Percentiles rank a stretch among this genome's conserved stretches.
These are phyloP conservation scores for Exsudoporus frostii DNA, from an alignment of 768 basidiomycete species.

Conservation along the genomic window DNA sequence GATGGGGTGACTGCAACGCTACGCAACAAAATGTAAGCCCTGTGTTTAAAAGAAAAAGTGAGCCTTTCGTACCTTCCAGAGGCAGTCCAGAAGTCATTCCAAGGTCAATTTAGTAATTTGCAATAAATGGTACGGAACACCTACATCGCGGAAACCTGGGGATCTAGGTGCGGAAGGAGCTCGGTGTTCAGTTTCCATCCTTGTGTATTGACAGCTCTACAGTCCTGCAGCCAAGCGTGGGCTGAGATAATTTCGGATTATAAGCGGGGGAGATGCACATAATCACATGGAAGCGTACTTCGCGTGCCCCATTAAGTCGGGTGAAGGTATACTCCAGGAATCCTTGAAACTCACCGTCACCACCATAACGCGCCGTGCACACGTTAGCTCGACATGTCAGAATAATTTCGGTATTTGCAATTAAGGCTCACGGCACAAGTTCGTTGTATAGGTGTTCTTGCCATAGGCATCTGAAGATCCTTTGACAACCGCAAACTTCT, in stretches of 20 bases:
- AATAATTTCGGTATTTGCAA: background rate
- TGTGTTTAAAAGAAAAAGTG: background rate
- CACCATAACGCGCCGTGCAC: conserved; percentile 47
- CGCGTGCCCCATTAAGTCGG: conserved; percentile 58
- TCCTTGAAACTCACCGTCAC: conserved; percentile 63
- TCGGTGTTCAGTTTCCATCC: background rate
- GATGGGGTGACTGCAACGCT: conserved; percentile 52
- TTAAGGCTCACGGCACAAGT: conserved; percentile 48
- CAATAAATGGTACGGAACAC: conserved; percentile 7
- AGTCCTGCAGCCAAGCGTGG: conserved; percentile 65
- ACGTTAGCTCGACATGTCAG: background rate
- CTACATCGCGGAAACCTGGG: conserved; percentile 60
- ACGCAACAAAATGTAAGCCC: conserved; percentile 2
- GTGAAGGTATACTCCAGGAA: conserved; percentile 59
- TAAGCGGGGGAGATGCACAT: background rate
- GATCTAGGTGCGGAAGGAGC: conserved; percentile 38
- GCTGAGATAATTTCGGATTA: conserved; percentile 33
- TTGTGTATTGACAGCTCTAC: conserved; percentile 34
- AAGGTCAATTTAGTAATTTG: background rate
- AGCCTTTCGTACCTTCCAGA: conserved; percentile 52
- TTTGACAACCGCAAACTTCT: conserved; percentile 54
- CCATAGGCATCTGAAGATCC: conserved; percentile 71
- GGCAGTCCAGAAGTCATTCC: conserved; percentile 57
- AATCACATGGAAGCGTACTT: conserved; percentile 35
- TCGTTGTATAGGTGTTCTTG: conserved; percentile 71